Evolutionary conservation across 2,329 filamentous ascomycete genomes (phyloP), one percentile per base, ranked within the genome.

Genomic region (Fusarium sp.): DNA sequence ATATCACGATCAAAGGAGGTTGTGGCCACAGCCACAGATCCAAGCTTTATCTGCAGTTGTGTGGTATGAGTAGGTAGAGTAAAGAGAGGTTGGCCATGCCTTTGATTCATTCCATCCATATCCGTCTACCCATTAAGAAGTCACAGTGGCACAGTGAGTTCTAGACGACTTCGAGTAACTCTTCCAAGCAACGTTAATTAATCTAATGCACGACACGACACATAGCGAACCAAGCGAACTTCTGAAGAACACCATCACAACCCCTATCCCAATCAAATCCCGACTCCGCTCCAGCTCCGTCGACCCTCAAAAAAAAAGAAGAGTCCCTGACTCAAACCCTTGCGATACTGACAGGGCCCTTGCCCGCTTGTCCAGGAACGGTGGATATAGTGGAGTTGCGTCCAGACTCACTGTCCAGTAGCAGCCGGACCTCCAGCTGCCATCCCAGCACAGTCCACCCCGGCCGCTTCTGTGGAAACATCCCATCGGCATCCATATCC

Each of bases 321-420:
- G 62, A 67, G 66, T 72, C 67, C 74, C 76, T 77, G 76, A 77
- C 76, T 77, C 76, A 66, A 75, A 66, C 63, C 73, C 72, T 54
- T 69, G 71, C 45, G 61, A 59, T 68, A 70, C 56, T 59, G 44
- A 19, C 38, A 49, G 49, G 63, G 66, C 58, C 73, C 29, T 35
- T 58, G 19, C 19, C 41, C 41, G 23, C 55, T 75, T 76, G 69
- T 61, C 68, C 69, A 74, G 76, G 74, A 77, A 77, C 76, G 73
- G 76, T 69, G 66, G 48, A 51, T 49, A 59, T 62, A 62, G 76
- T 74, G 75, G 76, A 70, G 57, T 63, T 63, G 56, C 63, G 60
- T 51, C 49, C 51, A 74, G 58, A 48, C 60, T 49, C 60, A 52
- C 54, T 19, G 37, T 60, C 74, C 69, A 74, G 66, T 73, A 42